These are phyloP conservation scores for Samsoniella hepiali DNA, from an alignment of 2,329 filamentous ascomycete species.

Conservation along the genomic window DNA sequence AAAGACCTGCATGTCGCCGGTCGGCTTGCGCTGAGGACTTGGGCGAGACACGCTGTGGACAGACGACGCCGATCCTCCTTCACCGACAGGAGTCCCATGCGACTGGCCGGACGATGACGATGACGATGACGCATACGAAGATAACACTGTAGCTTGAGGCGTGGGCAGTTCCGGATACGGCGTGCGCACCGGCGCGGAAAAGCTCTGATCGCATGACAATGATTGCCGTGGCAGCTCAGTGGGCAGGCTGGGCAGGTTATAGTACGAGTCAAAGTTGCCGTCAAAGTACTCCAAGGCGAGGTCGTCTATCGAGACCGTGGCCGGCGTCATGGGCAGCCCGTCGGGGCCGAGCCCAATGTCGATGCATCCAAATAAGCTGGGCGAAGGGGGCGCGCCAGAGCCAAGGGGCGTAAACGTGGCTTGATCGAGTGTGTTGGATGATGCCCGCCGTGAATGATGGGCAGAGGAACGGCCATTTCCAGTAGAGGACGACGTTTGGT, in stretches of 20 bases:
- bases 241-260: not conserved
- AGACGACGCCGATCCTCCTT: not conserved
- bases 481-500: not conserved
- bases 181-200: not conserved
- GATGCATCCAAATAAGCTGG: not conserved
- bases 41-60: not conserved
- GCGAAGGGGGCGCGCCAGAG: not conserved
- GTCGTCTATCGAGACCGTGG: not conserved
- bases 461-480: not conserved
- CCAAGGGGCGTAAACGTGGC: not conserved
- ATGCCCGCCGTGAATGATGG: not conserved
- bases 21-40: not conserved
- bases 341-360: not conserved
- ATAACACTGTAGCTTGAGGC: not conserved
- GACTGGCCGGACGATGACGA: slow-evolving; percentile 1
- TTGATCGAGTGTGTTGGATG: not conserved
- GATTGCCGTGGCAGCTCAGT: not conserved
- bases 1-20: not conserved
- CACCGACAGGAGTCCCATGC: not conserved
- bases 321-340: not conserved
- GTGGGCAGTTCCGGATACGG: not conserved
- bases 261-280: slow-evolving; percentile 1
- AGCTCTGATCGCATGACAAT: not conserved
- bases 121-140: slow-evolving; percentile 3
- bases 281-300: slow-evolving; percentile 1